These are phyloP conservation scores for Sporopachydermia quercuum DNA, from an alignment of 805 yeast genomes.

Conservation along the genomic window DNA sequence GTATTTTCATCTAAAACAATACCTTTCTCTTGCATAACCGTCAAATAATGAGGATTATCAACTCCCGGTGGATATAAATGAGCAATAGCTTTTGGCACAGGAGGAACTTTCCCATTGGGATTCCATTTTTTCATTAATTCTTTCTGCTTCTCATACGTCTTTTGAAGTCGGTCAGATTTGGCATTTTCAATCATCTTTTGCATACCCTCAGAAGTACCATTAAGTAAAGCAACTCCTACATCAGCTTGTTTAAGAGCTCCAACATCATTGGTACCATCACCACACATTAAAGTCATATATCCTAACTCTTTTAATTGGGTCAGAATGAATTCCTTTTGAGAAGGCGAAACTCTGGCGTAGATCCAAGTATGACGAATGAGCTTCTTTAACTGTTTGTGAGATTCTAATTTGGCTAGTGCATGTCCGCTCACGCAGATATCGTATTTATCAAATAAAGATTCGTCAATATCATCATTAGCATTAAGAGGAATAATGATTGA, in stretches of 20 bases:
- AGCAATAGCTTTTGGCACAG: constrained; percentile 77
- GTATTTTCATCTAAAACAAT: constrained; percentile 47
- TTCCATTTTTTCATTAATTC: constrained; percentile 69
- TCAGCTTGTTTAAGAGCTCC: constrained; percentile 98
- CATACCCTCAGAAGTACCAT: constrained; percentile 92
- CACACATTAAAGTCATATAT: constrained; percentile 94
- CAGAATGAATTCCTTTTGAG: constrained; percentile 85
- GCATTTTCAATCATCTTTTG: constrained; percentile 76
- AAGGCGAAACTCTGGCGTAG: constrained; percentile 93
- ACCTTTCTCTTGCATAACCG: constrained; percentile 77
- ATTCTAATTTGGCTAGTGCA: constrained; percentile 55
- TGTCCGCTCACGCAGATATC: constrained; percentile 91
- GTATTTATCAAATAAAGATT: constrained; percentile 40
- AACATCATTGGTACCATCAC: constrained; percentile 99
- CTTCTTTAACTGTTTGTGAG: constrained; percentile 53
- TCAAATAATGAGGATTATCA: constrained; percentile 71
- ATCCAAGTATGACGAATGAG: constrained; percentile 89
- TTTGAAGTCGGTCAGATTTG: constrained; percentile 45
- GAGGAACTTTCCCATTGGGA: constrained; percentile 52
- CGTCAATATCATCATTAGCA: constrained; percentile 40
- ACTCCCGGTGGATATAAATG: constrained; percentile 96
- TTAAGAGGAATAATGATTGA: constrained; percentile 52
- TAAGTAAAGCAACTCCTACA: constrained; percentile 92
- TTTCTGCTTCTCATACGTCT: constrained; percentile 73
- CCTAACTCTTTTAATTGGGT: constrained; percentile 75